Base-by-base conservation (phyloP, 2,329 filamentous ascomycete species). In the Neonectria sp. region DNA sequence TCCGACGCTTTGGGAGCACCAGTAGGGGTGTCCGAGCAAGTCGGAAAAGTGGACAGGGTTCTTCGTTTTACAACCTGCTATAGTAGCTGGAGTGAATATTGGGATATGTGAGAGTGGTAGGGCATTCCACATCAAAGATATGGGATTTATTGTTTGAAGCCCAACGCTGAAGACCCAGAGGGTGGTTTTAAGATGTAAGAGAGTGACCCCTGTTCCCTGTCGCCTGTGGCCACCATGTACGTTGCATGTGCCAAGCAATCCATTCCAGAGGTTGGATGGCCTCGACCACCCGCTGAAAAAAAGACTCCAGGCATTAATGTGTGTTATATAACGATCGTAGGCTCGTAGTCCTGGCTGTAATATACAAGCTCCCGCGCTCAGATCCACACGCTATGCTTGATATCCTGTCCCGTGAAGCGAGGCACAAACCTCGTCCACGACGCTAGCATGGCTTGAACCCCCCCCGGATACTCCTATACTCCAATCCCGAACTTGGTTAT, bases 321-420 rank as follows among this genome's bases (percentile, higher is more conserved):
- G 66, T 75, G 66, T 72, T 75, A 76, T 76, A 74, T 78, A 77
- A 76, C 76, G 71, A 76, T 77, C 75, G 74, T 77, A 73, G 76
- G 75, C 72, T 78, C 75, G 75, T 76, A 72, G 74, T 76, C 74
- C 73, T 72, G 69, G 69, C 68, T 78, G 75, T 78, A 78, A 77
- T 78, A 78, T 79, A 79, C 77, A 79, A 79, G 76, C 73, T 72
- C 72, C 71, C 69, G 75, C 75, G 71, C 69, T 69, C 69, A 75
- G 69, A 76, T 73, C 70, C 71, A 71, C 72, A 75, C 74, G 77
- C 77, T 77, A 77, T 78, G 73, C 75, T 75, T 73, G 68, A 75
- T 77, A 77, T 77, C 76, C 75, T 79, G 59, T 71, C 62, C 59
- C 58, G 63, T 70, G 67, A 59, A 69, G 45, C 65, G 68, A 73